Conservation (phyloP, 306 rosid genomes). For the Fragaria ananassa region DNA sequence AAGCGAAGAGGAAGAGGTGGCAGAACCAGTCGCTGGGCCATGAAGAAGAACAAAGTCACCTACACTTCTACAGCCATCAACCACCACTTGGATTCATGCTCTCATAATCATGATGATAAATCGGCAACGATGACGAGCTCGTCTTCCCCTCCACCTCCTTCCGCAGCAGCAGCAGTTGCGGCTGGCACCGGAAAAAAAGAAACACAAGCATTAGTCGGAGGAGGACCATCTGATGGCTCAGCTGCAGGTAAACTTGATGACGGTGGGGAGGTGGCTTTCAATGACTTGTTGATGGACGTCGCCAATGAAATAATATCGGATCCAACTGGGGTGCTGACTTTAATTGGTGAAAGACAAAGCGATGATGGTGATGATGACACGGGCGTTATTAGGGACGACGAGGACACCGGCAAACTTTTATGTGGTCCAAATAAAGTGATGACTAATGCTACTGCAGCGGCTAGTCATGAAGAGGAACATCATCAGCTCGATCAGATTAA, state of each 20-base stretch:
- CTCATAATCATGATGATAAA: neutral
- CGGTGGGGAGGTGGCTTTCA: slow-evolving; percentile 10
- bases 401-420: slow-evolving; percentile 2
- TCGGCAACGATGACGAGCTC: neutral
- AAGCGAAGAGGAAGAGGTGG: slow-evolving; percentile 47
- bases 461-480: neutral
- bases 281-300: slow-evolving; percentile 26
- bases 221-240: neutral
- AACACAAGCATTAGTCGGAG: neutral
- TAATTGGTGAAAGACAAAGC: slow-evolving; percentile 37
- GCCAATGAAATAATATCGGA: slow-evolving; percentile 13
- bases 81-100: neutral
- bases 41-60: slow-evolving; percentile 36
- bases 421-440: neutral
- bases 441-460: neutral
- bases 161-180: neutral
- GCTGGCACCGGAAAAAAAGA: neutral
- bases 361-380: neutral
- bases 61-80: neutral
- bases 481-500: neutral
- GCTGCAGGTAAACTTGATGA: neutral
- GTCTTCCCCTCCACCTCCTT: neutral
- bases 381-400: neutral
- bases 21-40: slow-evolving; percentile 48
- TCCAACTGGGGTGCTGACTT: slow-evolving; percentile 29